These are phyloP conservation scores for Beauveria bassiana DNA, from an alignment of 2,329 filamentous ascomycete genomes.

Conservation along the genomic window DNA sequence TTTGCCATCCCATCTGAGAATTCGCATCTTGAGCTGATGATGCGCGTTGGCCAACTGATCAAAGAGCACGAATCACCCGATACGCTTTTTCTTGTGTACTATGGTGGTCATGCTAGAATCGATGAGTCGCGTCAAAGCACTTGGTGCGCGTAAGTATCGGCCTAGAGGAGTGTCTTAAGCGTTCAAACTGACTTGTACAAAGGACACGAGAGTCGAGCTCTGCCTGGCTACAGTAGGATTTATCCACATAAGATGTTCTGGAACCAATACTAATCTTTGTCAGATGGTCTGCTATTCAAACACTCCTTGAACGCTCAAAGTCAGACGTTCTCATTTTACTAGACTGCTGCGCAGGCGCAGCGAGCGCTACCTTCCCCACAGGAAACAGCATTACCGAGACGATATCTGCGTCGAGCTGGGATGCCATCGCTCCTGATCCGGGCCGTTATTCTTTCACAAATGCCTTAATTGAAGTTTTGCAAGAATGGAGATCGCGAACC, in stretches of 20 bases:
- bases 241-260: background rate
- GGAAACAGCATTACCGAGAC: constrained; percentile 54
- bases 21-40: constrained; percentile 50
- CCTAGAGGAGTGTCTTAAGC: too few relatives aligned
- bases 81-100: constrained; percentile 51
- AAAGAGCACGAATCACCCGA: constrained; percentile 48
- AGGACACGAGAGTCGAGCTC: constrained; percentile 44
- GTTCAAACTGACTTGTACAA: constrained; percentile 9
- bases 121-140: constrained; percentile 53
- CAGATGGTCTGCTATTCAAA: constrained; percentile 54
- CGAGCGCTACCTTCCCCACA: constrained; percentile 50
- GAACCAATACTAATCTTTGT: constrained; percentile 5
- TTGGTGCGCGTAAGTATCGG: constrained; percentile 46
- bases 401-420: constrained; percentile 55
- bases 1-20: constrained; percentile 53
- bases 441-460: constrained; percentile 54
- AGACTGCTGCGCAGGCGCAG: constrained; percentile 53
- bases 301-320: constrained; percentile 46
- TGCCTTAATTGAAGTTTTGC: constrained; percentile 50
- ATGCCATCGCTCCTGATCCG: constrained; percentile 52
- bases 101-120: constrained; percentile 52
- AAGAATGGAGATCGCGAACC: constrained; percentile 46
- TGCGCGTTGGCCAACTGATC: constrained; percentile 48
- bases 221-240: constrained; percentile 44
- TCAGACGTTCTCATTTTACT: constrained; percentile 52